phyloP scores from a whole-genome alignment of 2,329 filamentous ascomycete genomes.

The Phialophora verrucosa region DNA sequence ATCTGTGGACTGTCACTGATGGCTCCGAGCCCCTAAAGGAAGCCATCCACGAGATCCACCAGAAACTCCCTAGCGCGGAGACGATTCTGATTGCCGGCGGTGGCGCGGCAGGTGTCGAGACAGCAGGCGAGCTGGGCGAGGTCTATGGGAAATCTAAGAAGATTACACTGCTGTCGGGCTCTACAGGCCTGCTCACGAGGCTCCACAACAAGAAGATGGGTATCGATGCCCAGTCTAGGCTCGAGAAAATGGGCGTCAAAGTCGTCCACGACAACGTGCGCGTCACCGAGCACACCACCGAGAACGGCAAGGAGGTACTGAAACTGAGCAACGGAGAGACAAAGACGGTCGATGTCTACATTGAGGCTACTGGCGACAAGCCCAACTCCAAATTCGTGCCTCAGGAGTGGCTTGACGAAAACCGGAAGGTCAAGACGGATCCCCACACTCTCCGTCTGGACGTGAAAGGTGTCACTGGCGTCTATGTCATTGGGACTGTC shows the following conservation, averaged over 20 bases:
- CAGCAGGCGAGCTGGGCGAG: constrained; percentile 57
- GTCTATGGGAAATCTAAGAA: constrained; percentile 42
- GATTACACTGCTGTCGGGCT: constrained; percentile 55
- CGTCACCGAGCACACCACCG: constrained; percentile 43
- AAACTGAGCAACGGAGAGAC: constrained; percentile 54
- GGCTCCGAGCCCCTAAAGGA: constrained; percentile 47
- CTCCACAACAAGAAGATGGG: constrained; percentile 48
- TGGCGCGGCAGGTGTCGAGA: constrained; percentile 57
- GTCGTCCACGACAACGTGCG: constrained; percentile 49
- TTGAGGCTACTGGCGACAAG: constrained; percentile 58
- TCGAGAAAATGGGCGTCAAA: constrained; percentile 56
- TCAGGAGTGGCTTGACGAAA: constrained; percentile 50
- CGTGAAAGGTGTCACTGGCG: constrained; percentile 36
- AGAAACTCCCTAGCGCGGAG: constrained; percentile 47
- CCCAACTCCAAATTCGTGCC: constrained; percentile 62
- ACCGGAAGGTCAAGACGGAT: constrained; percentile 59
- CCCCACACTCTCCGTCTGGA: constrained; percentile 38
- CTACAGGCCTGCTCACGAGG: constrained; percentile 48
- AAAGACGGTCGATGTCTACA: constrained; percentile 58
- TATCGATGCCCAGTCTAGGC: constrained; percentile 52
- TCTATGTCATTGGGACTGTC: constrained; percentile 39
- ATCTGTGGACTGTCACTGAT: constrained; percentile 52
- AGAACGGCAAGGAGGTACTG: constrained; percentile 50
- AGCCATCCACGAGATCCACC: constrained; percentile 46
- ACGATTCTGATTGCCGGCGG: constrained; percentile 57